Base-by-base conservation (phyloP, 306 rosid species). In the Trifolium pratense region DNA sequence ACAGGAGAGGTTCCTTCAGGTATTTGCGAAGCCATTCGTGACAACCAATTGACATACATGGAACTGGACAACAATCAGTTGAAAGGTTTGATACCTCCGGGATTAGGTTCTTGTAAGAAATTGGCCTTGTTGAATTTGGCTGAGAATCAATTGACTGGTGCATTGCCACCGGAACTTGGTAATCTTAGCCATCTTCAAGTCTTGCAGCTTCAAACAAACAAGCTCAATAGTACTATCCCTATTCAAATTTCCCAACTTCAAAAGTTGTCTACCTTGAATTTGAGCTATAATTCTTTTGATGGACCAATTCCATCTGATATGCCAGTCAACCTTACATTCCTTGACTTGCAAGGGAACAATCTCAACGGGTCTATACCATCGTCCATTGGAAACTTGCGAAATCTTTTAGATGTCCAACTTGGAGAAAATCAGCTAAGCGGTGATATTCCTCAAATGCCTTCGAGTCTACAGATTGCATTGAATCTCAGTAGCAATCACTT, bases 401-500 rank as follows among this genome's bases (percentile, higher is more conserved):
- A 0, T 1, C 85, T 91, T 46, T 2, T 86, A 10, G 98, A 89
- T 23, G 89, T 91, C 73, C 97, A 88, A 68, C 92, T 94, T 42
- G 96, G 92, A 40, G 13, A 65, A 60, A 94, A 94, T 76, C 78
- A 48, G 8, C 70, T 94, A 16, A 83, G 76, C 2, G 90, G 90
- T 61, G 3, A 1, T 17, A 88, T 94, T 80, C 97, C 96, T 32
- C 14, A 0, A 34, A 88, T 94, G 98, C 92, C 95, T 14, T 0
- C 0, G n/a, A 71, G 0, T 56, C 79, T 94, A 55, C 95, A 88
- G 85, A 80, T 84, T 75, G 68, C 86, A 18, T 66, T 94, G 87
- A 89, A 94, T 81, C 95, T 94, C 73, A 91, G 98, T 73, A 80
- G 73, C 80, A 94, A 91, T 78, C 82, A 0, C 59, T 89, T 94